Conservation (phyloP, 2,329 filamentous ascomycete genomes). For the Exophiala mesophila region DNA sequence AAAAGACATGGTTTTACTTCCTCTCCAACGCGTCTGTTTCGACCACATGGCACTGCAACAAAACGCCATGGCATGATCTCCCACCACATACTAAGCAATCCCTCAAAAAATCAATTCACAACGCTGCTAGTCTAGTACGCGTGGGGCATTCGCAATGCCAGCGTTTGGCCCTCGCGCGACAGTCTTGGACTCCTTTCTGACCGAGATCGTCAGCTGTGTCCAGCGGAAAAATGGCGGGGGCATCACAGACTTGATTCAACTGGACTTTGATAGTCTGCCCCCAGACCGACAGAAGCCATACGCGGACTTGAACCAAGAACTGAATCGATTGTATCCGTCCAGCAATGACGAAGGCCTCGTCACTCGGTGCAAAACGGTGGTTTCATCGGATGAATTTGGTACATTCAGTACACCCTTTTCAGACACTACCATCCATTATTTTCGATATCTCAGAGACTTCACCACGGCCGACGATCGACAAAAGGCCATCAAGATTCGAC, state of each 20-base stretch:
- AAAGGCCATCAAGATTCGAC: constrained; percentile 24
- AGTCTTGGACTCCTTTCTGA: constrained; percentile 21
- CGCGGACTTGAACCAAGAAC: constrained; percentile 22
- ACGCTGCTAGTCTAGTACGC: no score
- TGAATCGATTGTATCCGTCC: constrained; percentile 20
- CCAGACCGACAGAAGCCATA: constrained; percentile 23
- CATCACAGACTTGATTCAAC: constrained; percentile 24
- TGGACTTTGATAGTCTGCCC: constrained; percentile 23
- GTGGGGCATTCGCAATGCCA: no score
- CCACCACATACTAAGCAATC: no score
- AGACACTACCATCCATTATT: constrained; percentile 25
- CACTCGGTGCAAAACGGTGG: constrained; percentile 17
- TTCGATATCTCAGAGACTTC: constrained; percentile 27
- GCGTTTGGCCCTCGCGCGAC: constrained; percentile 10
- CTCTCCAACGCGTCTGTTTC: no score
- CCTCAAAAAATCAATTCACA: no score
- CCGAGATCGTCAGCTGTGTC: constrained; percentile 21
- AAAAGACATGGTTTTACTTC: no score
- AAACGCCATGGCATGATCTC: no score
- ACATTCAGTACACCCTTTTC: constrained; percentile 23
- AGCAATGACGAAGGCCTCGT: constrained; percentile 20
- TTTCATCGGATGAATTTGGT: constrained; percentile 23
- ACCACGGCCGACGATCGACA: constrained; percentile 20
- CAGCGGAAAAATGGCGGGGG: constrained; percentile 20
- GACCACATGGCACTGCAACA: no score